A percentile compares a stretch with the other conserved stretches of the same genome.
These are phyloP conservation scores for Xylaria palmicola DNA, from an alignment of 495 filamentous ascomycete genomes.

Conservation along the genomic window DNA sequence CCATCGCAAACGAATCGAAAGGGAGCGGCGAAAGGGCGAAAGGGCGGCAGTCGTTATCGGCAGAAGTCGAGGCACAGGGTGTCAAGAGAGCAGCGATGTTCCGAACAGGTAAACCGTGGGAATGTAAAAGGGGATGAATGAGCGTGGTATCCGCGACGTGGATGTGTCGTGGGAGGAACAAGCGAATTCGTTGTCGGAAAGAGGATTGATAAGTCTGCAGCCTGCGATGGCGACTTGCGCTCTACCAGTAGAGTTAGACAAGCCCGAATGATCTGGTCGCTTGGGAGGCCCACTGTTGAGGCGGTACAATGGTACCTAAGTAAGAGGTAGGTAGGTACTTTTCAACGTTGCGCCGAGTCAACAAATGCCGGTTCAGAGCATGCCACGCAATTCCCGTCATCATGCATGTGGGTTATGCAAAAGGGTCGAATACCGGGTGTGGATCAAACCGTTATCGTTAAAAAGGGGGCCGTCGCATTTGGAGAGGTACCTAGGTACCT, in stretches of 20 bases:
- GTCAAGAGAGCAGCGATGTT: not conserved
- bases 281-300: conserved; percentile 8
- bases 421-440: not conserved
- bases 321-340: not conserved
- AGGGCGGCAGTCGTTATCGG: not conserved
- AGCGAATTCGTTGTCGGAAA: conserved; percentile 4
- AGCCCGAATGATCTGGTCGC: not conserved
- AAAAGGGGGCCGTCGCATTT: not conserved
- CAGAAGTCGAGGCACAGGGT: not conserved
- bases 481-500: too few relatives aligned
- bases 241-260: too few relatives aligned
- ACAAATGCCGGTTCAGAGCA: too few relatives aligned
- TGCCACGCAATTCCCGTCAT: conserved; percentile 6
- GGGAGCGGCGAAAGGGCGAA: conserved; percentile 2
- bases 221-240: conserved; percentile 15
- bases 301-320: too few relatives aligned
- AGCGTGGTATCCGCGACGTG: conserved; percentile 12
- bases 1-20: conserved; percentile 52
- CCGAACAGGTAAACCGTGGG: not conserved
- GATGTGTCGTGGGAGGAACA: conserved; percentile 11
- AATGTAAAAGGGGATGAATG: conserved; percentile 1
- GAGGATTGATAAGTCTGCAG: conserved; percentile 4
- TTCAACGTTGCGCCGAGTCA: too few relatives aligned
- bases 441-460: not conserved
- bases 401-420: not conserved